A percentile compares a stretch with the other conserved stretches of the same genome.
Evolutionary conservation across 1,139 yeast species (phyloP).

Genomic region (Tardiomyces digboiensis): DNA sequence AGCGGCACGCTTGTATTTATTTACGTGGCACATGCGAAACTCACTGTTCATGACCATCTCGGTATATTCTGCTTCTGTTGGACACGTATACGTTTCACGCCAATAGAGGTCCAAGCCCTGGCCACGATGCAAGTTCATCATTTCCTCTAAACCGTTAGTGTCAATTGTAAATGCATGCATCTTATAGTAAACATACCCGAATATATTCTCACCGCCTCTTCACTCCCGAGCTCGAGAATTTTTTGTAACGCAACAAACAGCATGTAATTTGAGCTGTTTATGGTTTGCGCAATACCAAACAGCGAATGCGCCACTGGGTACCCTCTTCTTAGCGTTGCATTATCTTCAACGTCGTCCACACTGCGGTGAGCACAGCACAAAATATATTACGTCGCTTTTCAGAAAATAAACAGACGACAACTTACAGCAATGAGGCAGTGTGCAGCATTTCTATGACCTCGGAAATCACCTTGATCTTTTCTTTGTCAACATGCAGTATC

Average conservation of each 20-base stretch:
- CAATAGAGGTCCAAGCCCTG: slow-evolving; percentile 86
- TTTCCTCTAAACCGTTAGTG: slow-evolving; percentile 39
- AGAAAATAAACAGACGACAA: slow-evolving; percentile 20
- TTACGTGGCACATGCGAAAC: slow-evolving; percentile 13
- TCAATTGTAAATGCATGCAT: background rate
- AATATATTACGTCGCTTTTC: slow-evolving; percentile 7
- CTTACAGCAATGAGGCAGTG: slow-evolving; percentile 44
- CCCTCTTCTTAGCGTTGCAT: slow-evolving; percentile 62
- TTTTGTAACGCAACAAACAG: slow-evolving; percentile 60
- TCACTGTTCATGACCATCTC: slow-evolving; percentile 66
- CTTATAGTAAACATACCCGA: slow-evolving; percentile 14
- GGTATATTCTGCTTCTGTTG: slow-evolving; percentile 58
- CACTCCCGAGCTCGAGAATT: slow-evolving; percentile 29
- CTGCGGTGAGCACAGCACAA: slow-evolving; percentile 6
- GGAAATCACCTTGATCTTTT: slow-evolving; percentile 29
- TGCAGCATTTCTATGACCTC: slow-evolving; percentile 49
- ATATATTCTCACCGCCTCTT: slow-evolving; percentile 32
- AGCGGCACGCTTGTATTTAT: slow-evolving; percentile 11
- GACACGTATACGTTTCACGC: slow-evolving; percentile 62
- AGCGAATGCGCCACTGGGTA: slow-evolving; percentile 65
- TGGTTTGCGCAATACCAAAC: slow-evolving; percentile 69
- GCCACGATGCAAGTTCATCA: slow-evolving; percentile 75
- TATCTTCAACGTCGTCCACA: slow-evolving; percentile 85
- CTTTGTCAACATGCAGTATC: slow-evolving; percentile 33
- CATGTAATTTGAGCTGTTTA: slow-evolving; percentile 76